These are phyloP conservation scores for Gentiana straminea DNA, from an alignment of 257 asterid genomes.

Conservation along the genomic window DNA sequence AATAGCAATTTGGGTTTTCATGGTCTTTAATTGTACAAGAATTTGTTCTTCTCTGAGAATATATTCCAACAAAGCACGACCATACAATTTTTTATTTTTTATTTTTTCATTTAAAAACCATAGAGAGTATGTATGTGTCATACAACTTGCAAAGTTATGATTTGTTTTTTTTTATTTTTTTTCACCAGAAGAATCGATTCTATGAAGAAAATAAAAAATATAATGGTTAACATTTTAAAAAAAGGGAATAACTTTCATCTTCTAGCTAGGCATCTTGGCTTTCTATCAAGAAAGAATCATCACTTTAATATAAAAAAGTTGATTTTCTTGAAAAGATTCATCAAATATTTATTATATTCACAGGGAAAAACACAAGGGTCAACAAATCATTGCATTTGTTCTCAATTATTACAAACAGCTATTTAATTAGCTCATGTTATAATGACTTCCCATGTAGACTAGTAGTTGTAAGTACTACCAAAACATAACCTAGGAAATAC, in stretches of 20 bases:
- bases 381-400: too few species aligned
- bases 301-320: constrained; percentile 26
- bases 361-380: too few species aligned
- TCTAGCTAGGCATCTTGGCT: constrained; percentile 31
- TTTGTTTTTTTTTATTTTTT: constrained; percentile 11
- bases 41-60: too few species aligned
- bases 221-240: constrained; percentile 10
- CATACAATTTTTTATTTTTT: constrained; percentile 10
- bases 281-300: constrained; percentile 48
- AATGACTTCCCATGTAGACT: too few species aligned
- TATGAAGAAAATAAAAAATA: constrained; percentile 17
- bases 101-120: constrained; percentile 3
- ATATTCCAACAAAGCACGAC: constrained; percentile 1
- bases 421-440: too few species aligned
- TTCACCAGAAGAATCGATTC: constrained; percentile 22
- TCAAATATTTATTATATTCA: too few species aligned
- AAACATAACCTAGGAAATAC: too few species aligned
- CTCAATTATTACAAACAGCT: too few species aligned
- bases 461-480: too few species aligned
- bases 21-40: too few species aligned
- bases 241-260: constrained; percentile 47
- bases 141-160: constrained; percentile 22
- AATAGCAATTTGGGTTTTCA: too few species aligned
- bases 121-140: constrained; percentile 11
- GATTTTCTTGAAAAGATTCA: constrained; percentile 14